Conservation (phyloP, 148 eudicot species). For the Agrostemma githago region DNA sequence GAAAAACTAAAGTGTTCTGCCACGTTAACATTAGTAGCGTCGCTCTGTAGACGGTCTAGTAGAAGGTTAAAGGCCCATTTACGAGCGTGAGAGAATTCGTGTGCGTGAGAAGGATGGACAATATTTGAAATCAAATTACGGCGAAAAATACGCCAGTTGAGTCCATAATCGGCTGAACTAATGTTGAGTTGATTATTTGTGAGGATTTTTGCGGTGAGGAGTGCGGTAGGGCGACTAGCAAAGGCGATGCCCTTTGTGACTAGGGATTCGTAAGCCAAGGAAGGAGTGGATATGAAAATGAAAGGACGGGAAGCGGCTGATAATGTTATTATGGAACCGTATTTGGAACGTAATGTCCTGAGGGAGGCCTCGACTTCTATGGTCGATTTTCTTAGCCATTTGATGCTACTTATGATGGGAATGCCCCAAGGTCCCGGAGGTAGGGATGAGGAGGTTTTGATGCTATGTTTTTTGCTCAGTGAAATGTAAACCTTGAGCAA, state of each 20-base stretch:
- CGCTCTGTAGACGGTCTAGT: not conserved
- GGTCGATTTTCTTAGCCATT: slow-evolving; percentile 33
- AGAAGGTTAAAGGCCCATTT: slow-evolving; percentile 28
- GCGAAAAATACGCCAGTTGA: slow-evolving; percentile 27
- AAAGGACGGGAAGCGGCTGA: slow-evolving; percentile 25
- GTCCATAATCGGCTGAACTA: slow-evolving; percentile 43
- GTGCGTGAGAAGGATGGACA: slow-evolving; percentile 26
- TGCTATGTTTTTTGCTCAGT: not conserved
- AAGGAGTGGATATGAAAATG: slow-evolving; percentile 38
- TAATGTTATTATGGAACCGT: slow-evolving; percentile 46
- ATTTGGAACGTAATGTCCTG: slow-evolving; percentile 22
- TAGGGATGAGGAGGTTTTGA: slow-evolving; percentile 3
- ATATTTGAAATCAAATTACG: slow-evolving; percentile 25
- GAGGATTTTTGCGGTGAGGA: slow-evolving; percentile 28
- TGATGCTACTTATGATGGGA: slow-evolving; percentile 36
- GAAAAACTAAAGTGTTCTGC: slow-evolving; percentile 52
- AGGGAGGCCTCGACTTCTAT: slow-evolving; percentile 39
- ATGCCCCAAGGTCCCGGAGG: slow-evolving; percentile 52
- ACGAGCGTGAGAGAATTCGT: slow-evolving; percentile 20
- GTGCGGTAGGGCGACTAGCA: slow-evolving; percentile 48
- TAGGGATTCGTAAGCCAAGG: slow-evolving; percentile 49
- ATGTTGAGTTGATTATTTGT: slow-evolving; percentile 36
- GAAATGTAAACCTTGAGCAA: not conserved
- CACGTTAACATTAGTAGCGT: slow-evolving; percentile 22
- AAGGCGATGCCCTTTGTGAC: slow-evolving; percentile 50